Base-by-base conservation (phyloP, 2,329 filamentous ascomycete genomes). In the Ophiostoma tasmaniense region DNA sequence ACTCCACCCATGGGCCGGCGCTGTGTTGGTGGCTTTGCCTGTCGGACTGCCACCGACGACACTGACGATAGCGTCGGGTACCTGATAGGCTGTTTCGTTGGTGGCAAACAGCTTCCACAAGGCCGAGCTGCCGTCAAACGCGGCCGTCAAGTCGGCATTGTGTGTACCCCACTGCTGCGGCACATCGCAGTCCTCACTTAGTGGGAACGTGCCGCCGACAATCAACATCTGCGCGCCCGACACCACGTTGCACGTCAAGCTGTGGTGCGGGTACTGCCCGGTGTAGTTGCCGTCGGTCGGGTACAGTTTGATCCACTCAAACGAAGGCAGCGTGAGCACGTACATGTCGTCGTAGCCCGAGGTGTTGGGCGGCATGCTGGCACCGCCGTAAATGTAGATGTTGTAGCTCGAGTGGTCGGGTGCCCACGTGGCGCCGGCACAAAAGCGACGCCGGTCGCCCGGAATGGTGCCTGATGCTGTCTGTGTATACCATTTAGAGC, bases 311-410 rank as follows among this genome's bases (percentile, higher is more conserved):
- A 88, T 84, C 87, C 87, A 90, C 3, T 80, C 84, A 75, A 89
- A 90, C 1, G 85, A 84, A 0, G 87, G 87, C 20, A 90, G 78
- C 8, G 83, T 82, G 25, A 89, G 79, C 68, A 89, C 84, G 73
- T 87, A 89, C 68, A 85, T 80, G 76, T 89, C 87, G 73, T 88
- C 85, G 73, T 81, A 89, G 28, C 84, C 86, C 17, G 80, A 77
- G 0, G 79, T 79, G 50, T 82, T 77, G 2, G 76, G 74, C 1
- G 80, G 78, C 67, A 85, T 81, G 8, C 81, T 81, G 30, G 80
- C 79, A 20, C 87, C 87, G 61, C 87, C 87, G 73, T 88, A 89
- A 2, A 89, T 74, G 72, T 89, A 89, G 84, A 89, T 85, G 72
- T 89, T 89, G 73, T 88, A 89, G 8, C 85, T 87, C 17, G 85